These are phyloP conservation scores for Cicer judaicum DNA, from an alignment of 306 rosid genomes.

Conservation along the genomic window DNA sequence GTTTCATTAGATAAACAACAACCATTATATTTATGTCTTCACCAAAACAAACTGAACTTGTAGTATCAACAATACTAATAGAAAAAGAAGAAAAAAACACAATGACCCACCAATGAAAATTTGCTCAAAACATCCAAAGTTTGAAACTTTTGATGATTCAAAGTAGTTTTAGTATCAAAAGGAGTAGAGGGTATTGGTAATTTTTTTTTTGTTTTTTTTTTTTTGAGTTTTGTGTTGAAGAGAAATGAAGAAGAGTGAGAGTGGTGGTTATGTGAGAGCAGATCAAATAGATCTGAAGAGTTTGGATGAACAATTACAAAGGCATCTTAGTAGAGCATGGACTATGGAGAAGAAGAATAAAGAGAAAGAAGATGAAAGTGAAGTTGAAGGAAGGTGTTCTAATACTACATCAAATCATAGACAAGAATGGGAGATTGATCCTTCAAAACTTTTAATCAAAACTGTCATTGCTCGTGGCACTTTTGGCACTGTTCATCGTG, in stretches of 20 bases:
- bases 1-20: slow-evolving; percentile 29
- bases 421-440: slow-evolving; percentile 99
- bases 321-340: slow-evolving; percentile 88
- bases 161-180: slow-evolving; percentile 19
- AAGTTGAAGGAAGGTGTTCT: slow-evolving; percentile 30
- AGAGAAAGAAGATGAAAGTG: slow-evolving; percentile 56
- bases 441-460: slow-evolving; percentile 84
- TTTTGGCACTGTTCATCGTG: slow-evolving; percentile 99
- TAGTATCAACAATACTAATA: slow-evolving; percentile 19
- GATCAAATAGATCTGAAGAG: slow-evolving; percentile 99
- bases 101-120: slow-evolving; percentile 42
- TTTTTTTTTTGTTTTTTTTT: background rate
- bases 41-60: slow-evolving; percentile 11
- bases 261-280: slow-evolving; percentile 87
- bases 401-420: slow-evolving; percentile 46
- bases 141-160: slow-evolving; percentile 25
- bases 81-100: background rate
- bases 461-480: slow-evolving; percentile 91
- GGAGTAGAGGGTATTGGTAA: slow-evolving; percentile 34
- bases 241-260: slow-evolving; percentile 83
- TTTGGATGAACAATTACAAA: slow-evolving; percentile 95
- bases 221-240: background rate
- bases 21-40: slow-evolving; percentile 53
- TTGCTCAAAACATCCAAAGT: slow-evolving; percentile 42
- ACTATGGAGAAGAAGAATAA: slow-evolving; percentile 92